Base-by-base conservation (phyloP, 805 yeast genomes). In the Sugiyamaella valdiviana region DNA sequence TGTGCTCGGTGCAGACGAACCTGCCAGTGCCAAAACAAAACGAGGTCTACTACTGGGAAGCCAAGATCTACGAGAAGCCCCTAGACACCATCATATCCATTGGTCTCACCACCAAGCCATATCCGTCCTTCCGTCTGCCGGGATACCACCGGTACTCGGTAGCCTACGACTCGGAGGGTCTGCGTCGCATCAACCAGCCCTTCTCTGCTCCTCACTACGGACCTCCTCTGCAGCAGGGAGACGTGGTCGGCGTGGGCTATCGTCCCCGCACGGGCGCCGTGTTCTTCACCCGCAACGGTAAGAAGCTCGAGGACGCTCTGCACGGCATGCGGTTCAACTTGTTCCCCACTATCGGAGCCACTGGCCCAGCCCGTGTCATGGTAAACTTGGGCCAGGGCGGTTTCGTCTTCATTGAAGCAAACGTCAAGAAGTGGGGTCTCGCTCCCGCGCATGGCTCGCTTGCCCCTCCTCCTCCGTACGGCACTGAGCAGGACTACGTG, bases 231-330 rank as follows among this genome's bases (percentile, higher is more conserved):
- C 75, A 78, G 32, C 80, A 84, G 54, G 97, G 97, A 24, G 99
- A 93, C 64, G 95, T 93, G 26, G 75, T 93, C 12, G 99, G 99
- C 1, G 78, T 91, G 23, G 99, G 99, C 0, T 85, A 87, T 61
- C 75, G 91, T 51, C 80, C 86, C 2, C 73, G 88, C 40, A 73
- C 86, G 15, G 95, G 97, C 1, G 82, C 95, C 0, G 76, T 93
- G 0, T 93, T 93, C 60, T 93, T 90, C 72, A 93, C 99, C 0
- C 76, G 96, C 56, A 93, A 93, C 59, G 99, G 99, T 23, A 88
- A 88, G 63, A 88, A 87, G 61, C 69, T 93, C 21, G 97, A 90
- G 61, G 82, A 85, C 45, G 81, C 81, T 44, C 74, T 88, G 26
- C 82, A 77, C 57, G 81, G 86, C 42, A 82, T 88, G 74, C 82